phyloP scores from a whole-genome alignment of 805 yeast species.

The Saccharomycopsis oosterbeekiorum region DNA sequence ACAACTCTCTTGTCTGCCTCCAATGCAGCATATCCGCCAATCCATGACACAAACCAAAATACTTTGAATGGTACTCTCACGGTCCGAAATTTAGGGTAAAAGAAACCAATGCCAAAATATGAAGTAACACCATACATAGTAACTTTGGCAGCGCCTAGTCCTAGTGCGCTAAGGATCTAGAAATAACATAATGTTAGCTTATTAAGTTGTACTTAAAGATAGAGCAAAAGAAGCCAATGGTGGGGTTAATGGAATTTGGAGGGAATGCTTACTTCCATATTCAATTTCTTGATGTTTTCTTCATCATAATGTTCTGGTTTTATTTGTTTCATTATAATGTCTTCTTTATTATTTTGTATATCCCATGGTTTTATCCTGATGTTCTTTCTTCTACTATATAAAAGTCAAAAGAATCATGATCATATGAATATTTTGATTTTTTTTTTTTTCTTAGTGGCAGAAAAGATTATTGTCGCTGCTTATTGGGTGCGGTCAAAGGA shows the following conservation, averaged over 20 bases:
- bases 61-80: conserved; percentile 33
- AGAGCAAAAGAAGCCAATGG: background rate
- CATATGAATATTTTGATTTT: too few relatives aligned
- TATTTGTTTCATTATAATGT: conserved; percentile 5
- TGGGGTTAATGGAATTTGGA: background rate
- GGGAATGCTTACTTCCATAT: conserved; percentile 6
- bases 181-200: background rate
- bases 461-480: too few relatives aligned
- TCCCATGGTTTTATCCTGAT: background rate
- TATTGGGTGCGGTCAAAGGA: too few relatives aligned
- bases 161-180: conserved; percentile 29
- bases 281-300: conserved; percentile 6
- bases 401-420: background rate
- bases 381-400: background rate
- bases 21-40: conserved; percentile 32
- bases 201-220: background rate
- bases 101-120: conserved; percentile 26
- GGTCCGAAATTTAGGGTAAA: conserved; percentile 29
- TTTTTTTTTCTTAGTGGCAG: too few relatives aligned
- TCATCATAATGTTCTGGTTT: conserved; percentile 12
- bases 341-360: background rate
- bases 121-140: conserved; percentile 29
- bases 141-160: conserved; percentile 35
- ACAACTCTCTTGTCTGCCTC: conserved; percentile 33
- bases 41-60: conserved; percentile 34